Percentiles rank a stretch among this genome's conserved stretches.
Evolutionary conservation across 129 eudicot genomes (phyloP).

Genomic region (Solidago caesia): DNA sequence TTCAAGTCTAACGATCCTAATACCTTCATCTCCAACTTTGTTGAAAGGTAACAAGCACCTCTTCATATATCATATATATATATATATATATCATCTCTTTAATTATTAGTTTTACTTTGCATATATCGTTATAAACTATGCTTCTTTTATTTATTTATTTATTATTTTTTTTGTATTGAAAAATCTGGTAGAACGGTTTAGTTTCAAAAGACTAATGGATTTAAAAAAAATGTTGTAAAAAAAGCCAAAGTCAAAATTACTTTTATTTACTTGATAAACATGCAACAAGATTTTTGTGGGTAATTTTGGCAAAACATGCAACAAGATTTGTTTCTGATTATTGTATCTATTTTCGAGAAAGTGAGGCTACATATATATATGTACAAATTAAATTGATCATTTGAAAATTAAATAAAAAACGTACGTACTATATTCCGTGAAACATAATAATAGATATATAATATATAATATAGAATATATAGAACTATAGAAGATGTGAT

Average conservation of each 20-base stretch:
- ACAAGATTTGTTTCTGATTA: too few relatives aligned
- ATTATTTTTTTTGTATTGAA: background rate
- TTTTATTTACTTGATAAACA: too few relatives aligned
- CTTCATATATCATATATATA: background rate
- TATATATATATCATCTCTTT: too few relatives aligned
- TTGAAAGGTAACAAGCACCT: conserved; percentile 38
- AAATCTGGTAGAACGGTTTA: background rate
- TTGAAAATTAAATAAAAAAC: background rate
- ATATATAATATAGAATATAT: too few relatives aligned
- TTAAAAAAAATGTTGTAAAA: background rate
- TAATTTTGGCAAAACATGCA: too few relatives aligned
- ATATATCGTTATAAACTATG: background rate
- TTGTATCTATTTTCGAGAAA: too few relatives aligned
- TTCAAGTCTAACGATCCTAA: conserved; percentile 78
- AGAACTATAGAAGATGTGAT: background rate
- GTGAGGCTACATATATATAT: too few relatives aligned
- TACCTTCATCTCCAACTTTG: conserved; percentile 44
- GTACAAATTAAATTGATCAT: too few relatives aligned
- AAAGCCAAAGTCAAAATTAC: background rate
- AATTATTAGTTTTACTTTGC: background rate
- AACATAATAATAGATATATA: background rate
- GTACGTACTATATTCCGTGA: background rate
- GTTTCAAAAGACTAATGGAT: background rate
- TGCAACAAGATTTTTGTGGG: too few relatives aligned
- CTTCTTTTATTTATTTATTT: too few relatives aligned